A percentile compares a stretch with the other conserved stretches of the same genome.
phyloP scores from a whole-genome alignment of 1,139 yeast species.

The Pichia sorboxylosa region DNA sequence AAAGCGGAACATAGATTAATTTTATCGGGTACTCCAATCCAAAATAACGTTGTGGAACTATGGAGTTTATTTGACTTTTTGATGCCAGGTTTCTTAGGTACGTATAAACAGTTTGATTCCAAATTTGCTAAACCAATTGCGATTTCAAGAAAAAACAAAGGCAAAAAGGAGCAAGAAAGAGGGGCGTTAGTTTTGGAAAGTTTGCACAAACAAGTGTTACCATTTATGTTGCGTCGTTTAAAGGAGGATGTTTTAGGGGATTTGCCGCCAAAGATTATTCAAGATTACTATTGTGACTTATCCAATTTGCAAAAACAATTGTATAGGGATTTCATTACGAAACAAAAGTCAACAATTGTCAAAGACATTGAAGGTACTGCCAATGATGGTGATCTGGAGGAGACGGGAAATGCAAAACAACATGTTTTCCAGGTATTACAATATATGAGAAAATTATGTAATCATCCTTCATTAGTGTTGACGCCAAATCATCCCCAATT shows the following conservation, averaged over 20 bases:
- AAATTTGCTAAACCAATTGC: conserved; percentile 96
- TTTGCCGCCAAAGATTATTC: conserved; percentile 95
- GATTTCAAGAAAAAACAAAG: conserved; percentile 82
- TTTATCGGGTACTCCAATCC: conserved; percentile 93
- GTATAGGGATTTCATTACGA: conserved; percentile 83
- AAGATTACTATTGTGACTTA: conserved; percentile 93
- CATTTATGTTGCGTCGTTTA: conserved; percentile 89
- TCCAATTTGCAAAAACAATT: conserved; percentile 81
- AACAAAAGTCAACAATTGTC: conserved; percentile 65
- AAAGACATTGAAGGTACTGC: conserved; percentile 38
- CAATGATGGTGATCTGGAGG: conserved; percentile 32
- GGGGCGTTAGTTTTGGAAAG: conserved; percentile 96
- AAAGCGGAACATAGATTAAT: conserved; percentile 83
- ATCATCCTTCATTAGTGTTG: conserved; percentile 91
- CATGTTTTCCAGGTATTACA: conserved; percentile 97
- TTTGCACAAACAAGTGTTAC: conserved; percentile 89
- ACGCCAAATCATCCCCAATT: conserved; percentile 79
- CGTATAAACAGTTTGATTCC: conserved; percentile 89
- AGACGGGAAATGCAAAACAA: conserved; percentile 45
- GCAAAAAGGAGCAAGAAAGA: conserved; percentile 91
- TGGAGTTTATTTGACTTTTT: conserved; percentile 95
- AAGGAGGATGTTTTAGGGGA: conserved; percentile 95
- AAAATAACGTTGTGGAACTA: conserved; percentile 77
- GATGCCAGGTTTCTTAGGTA: conserved; percentile 97
- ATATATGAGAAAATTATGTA: conserved; percentile 93